Conservation (phyloP, 1,139 yeast species). For the Nakaseomyces kungkrabaensis region DNA sequence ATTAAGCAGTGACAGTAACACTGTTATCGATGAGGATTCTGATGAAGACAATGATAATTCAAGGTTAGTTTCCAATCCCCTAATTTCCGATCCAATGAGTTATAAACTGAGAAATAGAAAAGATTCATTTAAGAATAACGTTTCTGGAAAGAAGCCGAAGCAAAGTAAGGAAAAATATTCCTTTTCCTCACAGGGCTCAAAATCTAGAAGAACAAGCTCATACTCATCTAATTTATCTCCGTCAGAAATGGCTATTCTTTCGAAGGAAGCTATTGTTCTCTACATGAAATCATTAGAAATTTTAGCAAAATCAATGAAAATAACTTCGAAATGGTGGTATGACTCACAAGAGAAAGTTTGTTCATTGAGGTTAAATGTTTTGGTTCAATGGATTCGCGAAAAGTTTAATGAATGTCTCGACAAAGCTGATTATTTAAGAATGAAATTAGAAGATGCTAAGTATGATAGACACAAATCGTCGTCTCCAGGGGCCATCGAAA, state of each 20-base stretch:
- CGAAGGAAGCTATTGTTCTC: slow-evolving; percentile 64
- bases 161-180: slow-evolving; percentile 6
- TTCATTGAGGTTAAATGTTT: slow-evolving; percentile 49
- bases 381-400: slow-evolving; percentile 89
- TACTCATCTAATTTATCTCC: slow-evolving; percentile 41
- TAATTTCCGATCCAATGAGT: neutral
- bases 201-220: slow-evolving; percentile 6
- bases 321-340: slow-evolving; percentile 87
- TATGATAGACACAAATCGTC: slow-evolving; percentile 7
- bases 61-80: neutral
- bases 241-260: slow-evolving; percentile 14
- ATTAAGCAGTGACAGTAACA: slow-evolving; percentile 25
- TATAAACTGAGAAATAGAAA: neutral
- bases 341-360: slow-evolving; percentile 35
- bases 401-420: slow-evolving; percentile 82
- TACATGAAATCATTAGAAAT: slow-evolving; percentile 77
- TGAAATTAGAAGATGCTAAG: slow-evolving; percentile 15
- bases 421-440: slow-evolving; percentile 63
- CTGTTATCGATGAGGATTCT: slow-evolving; percentile 25
- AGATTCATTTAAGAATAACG: neutral
- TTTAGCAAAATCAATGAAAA: slow-evolving; percentile 74
- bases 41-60: slow-evolving; percentile 15
- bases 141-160: neutral
- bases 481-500: slow-evolving; percentile 1
- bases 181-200: slow-evolving; percentile 4